Evolutionary conservation across 306 rosid species (phyloP).

Genomic region (Trichosanthes truncata): DNA sequence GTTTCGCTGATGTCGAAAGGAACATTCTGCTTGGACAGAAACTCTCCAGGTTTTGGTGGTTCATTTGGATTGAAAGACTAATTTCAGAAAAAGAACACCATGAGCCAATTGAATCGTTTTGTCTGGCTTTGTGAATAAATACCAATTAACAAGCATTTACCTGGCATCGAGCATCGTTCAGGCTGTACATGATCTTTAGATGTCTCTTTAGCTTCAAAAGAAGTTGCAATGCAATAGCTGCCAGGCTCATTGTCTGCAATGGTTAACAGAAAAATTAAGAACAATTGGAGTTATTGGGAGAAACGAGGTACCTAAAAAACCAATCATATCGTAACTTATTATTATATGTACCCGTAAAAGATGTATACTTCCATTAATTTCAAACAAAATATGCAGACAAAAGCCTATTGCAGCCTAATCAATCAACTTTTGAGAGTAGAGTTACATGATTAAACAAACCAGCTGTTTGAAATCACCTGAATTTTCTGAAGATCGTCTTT

Average conservation of each 20-base stretch:
- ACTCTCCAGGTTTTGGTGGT: slow-evolving; percentile 77
- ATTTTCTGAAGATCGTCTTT: slow-evolving; percentile 58
- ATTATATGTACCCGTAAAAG: no score
- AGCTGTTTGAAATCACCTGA: slow-evolving; percentile 45
- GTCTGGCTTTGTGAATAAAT: neutral
- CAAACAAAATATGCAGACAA: neutral
- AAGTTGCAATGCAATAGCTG: slow-evolving; percentile 81
- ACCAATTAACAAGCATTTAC: slow-evolving; percentile 25
- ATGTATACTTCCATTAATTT: neutral
- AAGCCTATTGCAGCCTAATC: neutral
- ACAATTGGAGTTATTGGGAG: no score
- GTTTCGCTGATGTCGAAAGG: slow-evolving; percentile 51
- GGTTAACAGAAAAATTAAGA: slow-evolving; percentile 6
- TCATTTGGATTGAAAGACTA: slow-evolving; percentile 89
- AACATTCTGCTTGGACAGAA: slow-evolving; percentile 63
- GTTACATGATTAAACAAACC: neutral
- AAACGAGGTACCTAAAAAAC: no score
- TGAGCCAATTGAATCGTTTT: neutral
- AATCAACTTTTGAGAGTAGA: neutral
- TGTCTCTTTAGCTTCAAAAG: slow-evolving; percentile 93
- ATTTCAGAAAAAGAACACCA: neutral
- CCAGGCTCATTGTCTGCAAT: slow-evolving; percentile 64
- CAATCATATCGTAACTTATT: neutral
- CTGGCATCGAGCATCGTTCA: slow-evolving; percentile 89
- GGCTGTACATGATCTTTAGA: slow-evolving; percentile 70